Evolutionary conservation across 352 stramenopile species (phyloP).

Genomic region (Phytophthora lateralis): DNA sequence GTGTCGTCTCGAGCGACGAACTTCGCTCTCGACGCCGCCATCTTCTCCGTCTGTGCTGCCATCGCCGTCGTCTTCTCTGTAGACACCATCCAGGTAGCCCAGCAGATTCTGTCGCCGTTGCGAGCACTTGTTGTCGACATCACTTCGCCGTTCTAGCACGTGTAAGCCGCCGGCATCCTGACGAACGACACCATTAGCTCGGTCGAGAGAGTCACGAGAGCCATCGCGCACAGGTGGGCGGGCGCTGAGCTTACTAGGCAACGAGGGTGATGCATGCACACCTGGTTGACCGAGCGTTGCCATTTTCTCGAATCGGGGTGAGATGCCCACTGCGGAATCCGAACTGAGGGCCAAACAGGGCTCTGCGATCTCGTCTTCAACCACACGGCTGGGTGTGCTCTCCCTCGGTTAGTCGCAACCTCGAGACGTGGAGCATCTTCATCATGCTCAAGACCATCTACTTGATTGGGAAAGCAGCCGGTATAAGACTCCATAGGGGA

Average conservation of each 20-base stretch:
- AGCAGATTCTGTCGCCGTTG: constrained; percentile 56
- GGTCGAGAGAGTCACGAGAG: neutral
- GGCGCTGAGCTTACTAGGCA: constrained; percentile 1
- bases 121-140: constrained; percentile 33
- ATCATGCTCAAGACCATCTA: no score
- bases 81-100: constrained; percentile 64
- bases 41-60: constrained; percentile 24
- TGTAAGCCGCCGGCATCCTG: constrained; percentile 29
- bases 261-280: neutral
- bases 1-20: constrained; percentile 31
- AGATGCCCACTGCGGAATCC: constrained; percentile 17
- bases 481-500: constrained; percentile 21
- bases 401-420: constrained; percentile 2
- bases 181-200: neutral
- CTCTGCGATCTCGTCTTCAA: constrained; percentile 23
- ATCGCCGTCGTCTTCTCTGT: constrained; percentile 44
- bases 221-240: constrained; percentile 12
- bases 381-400: neutral
- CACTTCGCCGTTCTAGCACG: constrained; percentile 46
- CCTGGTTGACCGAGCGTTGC: constrained; percentile 5
- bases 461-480: neutral
- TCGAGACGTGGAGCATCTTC: neutral
- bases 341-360: constrained; percentile 25
- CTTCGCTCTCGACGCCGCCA: constrained; percentile 9
- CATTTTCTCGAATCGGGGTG: constrained; percentile 11